phyloP scores from a whole-genome alignment of 2,329 filamentous ascomycete species.

The Colletotrichum phormii region DNA sequence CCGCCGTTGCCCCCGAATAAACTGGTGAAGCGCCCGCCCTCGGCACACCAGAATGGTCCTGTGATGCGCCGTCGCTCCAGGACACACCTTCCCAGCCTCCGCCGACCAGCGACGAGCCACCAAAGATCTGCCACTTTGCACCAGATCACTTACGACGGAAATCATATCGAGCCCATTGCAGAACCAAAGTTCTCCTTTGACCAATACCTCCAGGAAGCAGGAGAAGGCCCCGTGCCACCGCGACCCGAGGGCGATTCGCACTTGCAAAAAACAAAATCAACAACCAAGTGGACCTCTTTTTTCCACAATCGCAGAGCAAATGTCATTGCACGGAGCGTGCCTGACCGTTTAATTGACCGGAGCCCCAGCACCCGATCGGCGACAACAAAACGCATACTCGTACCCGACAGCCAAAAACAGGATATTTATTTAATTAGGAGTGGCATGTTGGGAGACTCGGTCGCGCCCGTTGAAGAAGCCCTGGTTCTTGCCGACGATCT shows the following conservation, averaged over 20 bases:
- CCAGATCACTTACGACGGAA: constrained; percentile 54
- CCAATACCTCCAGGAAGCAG: constrained; percentile 15
- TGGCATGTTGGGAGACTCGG: constrained; percentile 34
- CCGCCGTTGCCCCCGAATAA: constrained; percentile 75
- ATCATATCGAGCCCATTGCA: constrained; percentile 36
- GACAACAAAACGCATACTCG: constrained; percentile 44
- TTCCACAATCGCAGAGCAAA: constrained; percentile 60
- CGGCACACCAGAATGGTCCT: constrained; percentile 60
- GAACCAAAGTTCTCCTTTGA: constrained; percentile 37
- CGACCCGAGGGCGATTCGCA: background rate
- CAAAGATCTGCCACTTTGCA: constrained; percentile 80
- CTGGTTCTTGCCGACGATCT: background rate
- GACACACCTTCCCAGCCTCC: constrained; percentile 73
- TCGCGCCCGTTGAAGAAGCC: constrained; percentile 12
- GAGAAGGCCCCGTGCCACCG: background rate
- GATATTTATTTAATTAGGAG: constrained; percentile 32
- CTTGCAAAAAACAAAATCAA: constrained; percentile 30
- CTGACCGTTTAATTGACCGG: constrained; percentile 44
- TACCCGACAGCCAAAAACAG: constrained; percentile 44
- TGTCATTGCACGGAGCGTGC: constrained; percentile 42
- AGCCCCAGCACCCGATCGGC: constrained; percentile 38
- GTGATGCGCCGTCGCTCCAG: constrained; percentile 62
- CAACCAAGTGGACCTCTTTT: constrained; percentile 64
- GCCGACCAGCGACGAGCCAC: constrained; percentile 82
- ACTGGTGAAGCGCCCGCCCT: constrained; percentile 78